These are phyloP conservation scores for Boletus mariae DNA, from an alignment of 1,284 basidiomycete genomes.

Conservation along the genomic window DNA sequence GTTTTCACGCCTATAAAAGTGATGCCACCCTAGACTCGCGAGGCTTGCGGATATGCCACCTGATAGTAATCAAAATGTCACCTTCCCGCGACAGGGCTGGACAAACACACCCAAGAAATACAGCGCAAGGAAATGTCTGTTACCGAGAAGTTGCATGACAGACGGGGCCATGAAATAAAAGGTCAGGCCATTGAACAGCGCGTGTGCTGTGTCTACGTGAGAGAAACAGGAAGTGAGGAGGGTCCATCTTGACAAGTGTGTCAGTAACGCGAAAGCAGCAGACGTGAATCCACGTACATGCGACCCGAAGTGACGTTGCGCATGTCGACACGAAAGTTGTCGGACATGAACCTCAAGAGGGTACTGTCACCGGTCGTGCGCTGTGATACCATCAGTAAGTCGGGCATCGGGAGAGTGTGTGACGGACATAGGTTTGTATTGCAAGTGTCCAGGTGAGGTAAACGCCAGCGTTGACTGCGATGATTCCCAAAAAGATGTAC, in stretches of 20 bases:
- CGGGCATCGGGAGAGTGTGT: neutral
- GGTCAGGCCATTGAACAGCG: slow-evolving; percentile 76
- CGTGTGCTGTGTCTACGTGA: slow-evolving; percentile 61
- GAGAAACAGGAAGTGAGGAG: slow-evolving; percentile 74
- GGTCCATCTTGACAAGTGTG: slow-evolving; percentile 62
- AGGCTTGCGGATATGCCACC: slow-evolving; percentile 65
- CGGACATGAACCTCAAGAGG: slow-evolving; percentile 53
- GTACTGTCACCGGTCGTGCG: slow-evolving; percentile 43
- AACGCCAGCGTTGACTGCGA: slow-evolving; percentile 45
- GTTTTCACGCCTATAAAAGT: slow-evolving; percentile 40
- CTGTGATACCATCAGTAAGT: slow-evolving; percentile 15
- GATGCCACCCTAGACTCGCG: slow-evolving; percentile 57
- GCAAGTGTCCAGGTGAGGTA: slow-evolving; percentile 43
- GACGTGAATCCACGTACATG: slow-evolving; percentile 45
- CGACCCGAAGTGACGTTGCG: slow-evolving; percentile 67
- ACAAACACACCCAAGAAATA: slow-evolving; percentile 64
- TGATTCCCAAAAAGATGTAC: slow-evolving; percentile 42
- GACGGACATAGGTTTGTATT: slow-evolving; percentile 37
- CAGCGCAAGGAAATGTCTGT: slow-evolving; percentile 65
- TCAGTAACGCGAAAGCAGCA: slow-evolving; percentile 4
- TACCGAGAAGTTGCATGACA: slow-evolving; percentile 68
- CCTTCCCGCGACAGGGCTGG: neutral
- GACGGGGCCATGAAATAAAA: slow-evolving; percentile 78
- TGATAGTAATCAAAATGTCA: slow-evolving; percentile 24
- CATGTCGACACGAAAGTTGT: slow-evolving; percentile 68